Percentiles rank a stretch among this genome's conserved stretches.
Evolutionary conservation across 768 basidiomycete species (phyloP).

Genomic region (Daedaleopsis sinensis): DNA sequence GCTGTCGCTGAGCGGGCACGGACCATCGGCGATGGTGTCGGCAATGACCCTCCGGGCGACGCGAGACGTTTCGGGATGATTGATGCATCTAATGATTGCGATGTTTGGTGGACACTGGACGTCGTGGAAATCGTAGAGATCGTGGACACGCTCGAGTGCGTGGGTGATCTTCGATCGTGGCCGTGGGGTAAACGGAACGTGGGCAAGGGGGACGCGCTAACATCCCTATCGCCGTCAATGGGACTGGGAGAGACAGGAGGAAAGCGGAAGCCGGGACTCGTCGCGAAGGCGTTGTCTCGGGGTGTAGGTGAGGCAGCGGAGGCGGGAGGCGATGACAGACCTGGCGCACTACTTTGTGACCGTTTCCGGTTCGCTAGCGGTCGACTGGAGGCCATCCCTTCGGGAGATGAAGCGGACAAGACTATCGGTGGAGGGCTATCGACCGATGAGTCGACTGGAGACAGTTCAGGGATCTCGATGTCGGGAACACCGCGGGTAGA

Average conservation of each 20-base stretch:
- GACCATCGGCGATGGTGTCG: constrained; percentile 30
- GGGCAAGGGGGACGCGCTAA: constrained; percentile 17
- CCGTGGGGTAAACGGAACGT: constrained; percentile 18
- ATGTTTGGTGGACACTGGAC: constrained; percentile 52
- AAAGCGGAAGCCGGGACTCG: constrained; percentile 39
- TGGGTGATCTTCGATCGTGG: constrained; percentile 35
- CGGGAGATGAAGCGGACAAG: constrained; percentile 31
- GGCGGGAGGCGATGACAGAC: constrained; percentile 31
- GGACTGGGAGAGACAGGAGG: constrained; percentile 29
- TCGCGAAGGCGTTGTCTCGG: constrained; percentile 25
- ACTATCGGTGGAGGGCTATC: constrained; percentile 29
- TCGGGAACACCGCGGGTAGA: constrained; percentile 38
- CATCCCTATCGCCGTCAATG: not conserved
- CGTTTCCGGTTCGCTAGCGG: constrained; percentile 43
- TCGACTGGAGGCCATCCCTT: constrained; percentile 24
- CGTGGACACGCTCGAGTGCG: constrained; percentile 34
- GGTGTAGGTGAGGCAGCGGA: constrained; percentile 31
- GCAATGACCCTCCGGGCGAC: constrained; percentile 34
- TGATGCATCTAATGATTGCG: constrained; percentile 56
- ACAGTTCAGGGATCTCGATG: constrained; percentile 41
- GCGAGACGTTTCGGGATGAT: constrained; percentile 27
- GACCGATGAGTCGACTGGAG: constrained; percentile 15
- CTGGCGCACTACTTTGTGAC: constrained; percentile 45
- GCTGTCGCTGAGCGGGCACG: constrained; percentile 40
- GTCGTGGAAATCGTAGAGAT: constrained; percentile 28